phyloP scores from a whole-genome alignment of 306 rosid species.

The Quercus dentata region DNA sequence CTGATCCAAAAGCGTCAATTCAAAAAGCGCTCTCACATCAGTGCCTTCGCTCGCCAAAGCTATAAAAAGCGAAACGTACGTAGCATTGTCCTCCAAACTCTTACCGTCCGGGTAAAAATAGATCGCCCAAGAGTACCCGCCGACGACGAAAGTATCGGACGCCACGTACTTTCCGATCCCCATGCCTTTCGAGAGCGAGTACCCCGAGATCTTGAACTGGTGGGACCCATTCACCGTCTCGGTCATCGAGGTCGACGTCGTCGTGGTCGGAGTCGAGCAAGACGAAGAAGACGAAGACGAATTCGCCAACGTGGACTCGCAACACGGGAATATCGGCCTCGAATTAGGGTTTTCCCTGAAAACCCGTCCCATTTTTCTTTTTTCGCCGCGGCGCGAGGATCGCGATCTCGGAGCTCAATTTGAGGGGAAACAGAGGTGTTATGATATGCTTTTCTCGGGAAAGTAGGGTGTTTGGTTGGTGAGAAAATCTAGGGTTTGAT shows the following conservation, averaged over 20 bases:
- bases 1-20: constrained; percentile 88
- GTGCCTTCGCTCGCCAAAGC: constrained; percentile 90
- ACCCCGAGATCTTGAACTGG: constrained; percentile 77
- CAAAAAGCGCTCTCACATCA: constrained; percentile 84
- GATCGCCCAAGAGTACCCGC: constrained; percentile 90
- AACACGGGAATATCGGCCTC: constrained; percentile 38
- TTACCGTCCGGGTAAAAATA: constrained; percentile 91
- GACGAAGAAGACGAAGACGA: constrained; percentile 27
- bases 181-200: constrained; percentile 64
- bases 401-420: neutral
- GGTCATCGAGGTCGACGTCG: constrained; percentile 64
- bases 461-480: constrained; percentile 16
- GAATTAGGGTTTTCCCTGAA: constrained; percentile 44
- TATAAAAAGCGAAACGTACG: constrained; percentile 76
- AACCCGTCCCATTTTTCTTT: constrained; percentile 57
- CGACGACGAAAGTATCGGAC: constrained; percentile 73
- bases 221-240: constrained; percentile 76
- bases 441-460: neutral
- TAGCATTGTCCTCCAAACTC: constrained; percentile 79
- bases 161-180: constrained; percentile 78
- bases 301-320: too few relatives aligned
- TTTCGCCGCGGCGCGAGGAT: constrained; percentile 20
- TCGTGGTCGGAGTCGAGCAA: constrained; percentile 41
- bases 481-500: constrained; percentile 47
- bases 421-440: neutral